Conservation (phyloP, 495 filamentous ascomycete species). For the Jackrogersella minutella region DNA sequence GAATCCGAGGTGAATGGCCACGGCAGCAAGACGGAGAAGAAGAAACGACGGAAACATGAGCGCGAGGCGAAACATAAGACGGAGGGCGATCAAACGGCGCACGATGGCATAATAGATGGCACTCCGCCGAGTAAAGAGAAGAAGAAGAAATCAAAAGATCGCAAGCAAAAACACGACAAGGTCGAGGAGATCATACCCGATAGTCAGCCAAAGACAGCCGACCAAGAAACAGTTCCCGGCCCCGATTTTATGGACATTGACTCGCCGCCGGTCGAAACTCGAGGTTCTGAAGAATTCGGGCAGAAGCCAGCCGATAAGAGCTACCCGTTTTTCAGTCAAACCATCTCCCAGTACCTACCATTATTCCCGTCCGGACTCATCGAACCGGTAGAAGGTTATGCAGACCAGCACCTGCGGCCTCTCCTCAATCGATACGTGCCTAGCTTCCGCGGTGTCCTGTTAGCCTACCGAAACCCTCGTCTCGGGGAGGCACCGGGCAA, state of each 20-base stretch:
- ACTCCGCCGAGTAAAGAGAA: constrained; percentile 42
- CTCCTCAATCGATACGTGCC: constrained; percentile 58
- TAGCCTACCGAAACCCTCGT: constrained; percentile 56
- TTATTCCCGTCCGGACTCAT: constrained; percentile 56
- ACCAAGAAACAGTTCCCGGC: constrained; percentile 14
- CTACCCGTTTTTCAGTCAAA: constrained; percentile 59
- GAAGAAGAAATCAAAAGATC: constrained; percentile 28
- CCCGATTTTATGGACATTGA: constrained; percentile 44
- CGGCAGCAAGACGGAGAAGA: constrained; percentile 28
- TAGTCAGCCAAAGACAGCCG: constrained; percentile 20
- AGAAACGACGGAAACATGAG: constrained; percentile 40
- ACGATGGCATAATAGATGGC: constrained; percentile 20
- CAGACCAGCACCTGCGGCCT: constrained; percentile 55
- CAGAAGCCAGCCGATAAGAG: constrained; percentile 27
- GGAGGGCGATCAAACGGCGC: constrained; percentile 5
- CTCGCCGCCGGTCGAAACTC: constrained; percentile 11
- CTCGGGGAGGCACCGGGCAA: constrained; percentile 53
- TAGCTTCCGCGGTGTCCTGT: constrained; percentile 53
- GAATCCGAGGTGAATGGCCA: constrained; percentile 10
- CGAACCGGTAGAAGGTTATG: constrained; percentile 53
- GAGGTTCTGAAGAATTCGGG: constrained; percentile 13
- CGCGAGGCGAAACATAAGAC: constrained; percentile 12
- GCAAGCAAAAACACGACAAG: constrained; percentile 40
- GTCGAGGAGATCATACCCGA: constrained; percentile 28
- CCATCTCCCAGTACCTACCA: constrained; percentile 57